These are phyloP conservation scores for Myxozyma neglecta DNA, from an alignment of 805 yeast species.

Conservation along the genomic window DNA sequence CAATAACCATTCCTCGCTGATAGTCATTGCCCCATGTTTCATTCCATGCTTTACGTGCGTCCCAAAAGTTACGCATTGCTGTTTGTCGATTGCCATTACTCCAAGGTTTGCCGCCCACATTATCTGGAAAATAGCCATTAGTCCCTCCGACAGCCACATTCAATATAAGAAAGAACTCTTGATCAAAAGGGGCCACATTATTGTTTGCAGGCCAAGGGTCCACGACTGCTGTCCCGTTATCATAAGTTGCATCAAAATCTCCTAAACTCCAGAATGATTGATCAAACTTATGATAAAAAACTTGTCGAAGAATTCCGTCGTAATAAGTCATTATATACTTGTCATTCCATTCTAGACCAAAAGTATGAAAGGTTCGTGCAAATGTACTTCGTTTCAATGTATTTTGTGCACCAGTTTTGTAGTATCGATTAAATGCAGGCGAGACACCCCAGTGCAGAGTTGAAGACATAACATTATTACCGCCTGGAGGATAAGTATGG, in stretches of 20 bases:
- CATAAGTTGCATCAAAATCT: conserved; percentile 14
- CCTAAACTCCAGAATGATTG: conserved; percentile 20
- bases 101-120: conserved; percentile 27
- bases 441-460: conserved; percentile 30
- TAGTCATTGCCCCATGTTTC: conserved; percentile 22
- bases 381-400: conserved; percentile 15
- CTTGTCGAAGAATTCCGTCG: conserved; percentile 29
- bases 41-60: conserved; percentile 11
- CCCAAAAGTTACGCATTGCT: conserved; percentile 25
- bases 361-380: conserved; percentile 20
- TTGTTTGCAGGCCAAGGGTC: conserved; percentile 25
- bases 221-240: conserved; percentile 15
- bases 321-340: conserved; percentile 26
- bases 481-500: conserved; percentile 22
- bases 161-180: conserved; percentile 24
- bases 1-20: conserved; percentile 21
- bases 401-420: background rate
- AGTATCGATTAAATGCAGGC: conserved; percentile 11
- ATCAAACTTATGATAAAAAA: conserved; percentile 16
- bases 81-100: conserved; percentile 18
- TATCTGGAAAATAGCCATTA: conserved; percentile 25
- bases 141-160: conserved; percentile 31
- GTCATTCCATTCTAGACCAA: conserved; percentile 25
- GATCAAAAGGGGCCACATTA: conserved; percentile 25
- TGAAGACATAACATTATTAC: conserved; percentile 22